These are phyloP conservation scores for Myxozyma kluyveri DNA, from an alignment of 805 yeast species.

Conservation along the genomic window DNA sequence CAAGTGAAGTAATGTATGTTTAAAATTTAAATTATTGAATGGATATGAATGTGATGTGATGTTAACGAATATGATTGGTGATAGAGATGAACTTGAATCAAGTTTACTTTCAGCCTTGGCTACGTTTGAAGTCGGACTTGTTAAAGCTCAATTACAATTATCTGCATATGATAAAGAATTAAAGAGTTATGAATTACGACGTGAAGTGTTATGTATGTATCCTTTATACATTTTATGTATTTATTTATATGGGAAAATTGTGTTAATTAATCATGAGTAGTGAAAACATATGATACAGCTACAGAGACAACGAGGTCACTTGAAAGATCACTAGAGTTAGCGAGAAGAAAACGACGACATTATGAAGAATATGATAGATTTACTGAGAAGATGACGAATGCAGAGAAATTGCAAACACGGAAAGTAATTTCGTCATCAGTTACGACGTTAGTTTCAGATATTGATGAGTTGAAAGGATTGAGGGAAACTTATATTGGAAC, in stretches of 20 bases:
- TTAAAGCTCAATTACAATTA: constrained; percentile 27
- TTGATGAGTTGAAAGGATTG: constrained; percentile 30
- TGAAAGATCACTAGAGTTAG: constrained; percentile 21
- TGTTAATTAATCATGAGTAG: too few relatives aligned
- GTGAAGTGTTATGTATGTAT: constrained; percentile 16
- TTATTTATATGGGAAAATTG: too few relatives aligned
- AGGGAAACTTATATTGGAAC: constrained; percentile 17
- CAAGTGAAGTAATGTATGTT: neutral
- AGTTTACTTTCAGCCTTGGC: constrained; percentile 6
- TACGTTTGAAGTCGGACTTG: constrained; percentile 5
- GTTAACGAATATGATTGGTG: too few relatives aligned
- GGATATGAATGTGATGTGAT: too few relatives aligned
- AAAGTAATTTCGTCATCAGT: constrained; percentile 24
- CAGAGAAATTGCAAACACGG: constrained; percentile 26
- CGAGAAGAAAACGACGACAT: constrained; percentile 29
- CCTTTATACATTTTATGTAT: too few relatives aligned
- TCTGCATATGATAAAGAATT: constrained; percentile 30
- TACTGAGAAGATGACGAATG: constrained; percentile 7
- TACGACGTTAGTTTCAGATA: constrained; percentile 31
- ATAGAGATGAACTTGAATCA: too few relatives aligned
- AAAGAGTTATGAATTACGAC: constrained; percentile 25
- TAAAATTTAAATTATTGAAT: too few relatives aligned
- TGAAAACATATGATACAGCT: constrained; percentile 3
- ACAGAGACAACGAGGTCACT: constrained; percentile 1
- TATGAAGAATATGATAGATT: constrained; percentile 32